Conservation (phyloP, 768 basidiomycete genomes). For the Hortiboletus campestris region DNA sequence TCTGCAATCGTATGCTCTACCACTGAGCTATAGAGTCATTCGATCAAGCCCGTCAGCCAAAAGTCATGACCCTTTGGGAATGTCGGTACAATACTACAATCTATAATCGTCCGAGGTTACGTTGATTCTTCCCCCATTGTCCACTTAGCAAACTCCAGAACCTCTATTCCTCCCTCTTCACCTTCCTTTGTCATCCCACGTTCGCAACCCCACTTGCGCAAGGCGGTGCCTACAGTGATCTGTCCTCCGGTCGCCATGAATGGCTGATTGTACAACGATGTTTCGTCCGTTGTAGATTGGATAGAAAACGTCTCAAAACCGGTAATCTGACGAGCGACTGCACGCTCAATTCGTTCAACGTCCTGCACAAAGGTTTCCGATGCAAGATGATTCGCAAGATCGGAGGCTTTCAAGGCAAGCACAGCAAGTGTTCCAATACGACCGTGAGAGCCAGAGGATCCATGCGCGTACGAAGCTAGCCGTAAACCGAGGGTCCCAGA, state of each 20-base stretch:
- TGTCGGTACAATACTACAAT: not conserved
- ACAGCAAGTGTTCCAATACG: constrained; percentile 59
- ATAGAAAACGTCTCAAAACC: constrained; percentile 73
- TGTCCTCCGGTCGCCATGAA: constrained; percentile 74
- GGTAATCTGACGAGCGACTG: constrained; percentile 80
- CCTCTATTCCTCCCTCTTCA: constrained; percentile 34
- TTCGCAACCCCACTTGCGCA: constrained; percentile 55
- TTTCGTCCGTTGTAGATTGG: constrained; percentile 39
- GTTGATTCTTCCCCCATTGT: constrained; percentile 48
- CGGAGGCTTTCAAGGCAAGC: constrained; percentile 49
- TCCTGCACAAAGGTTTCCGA: constrained; percentile 54
- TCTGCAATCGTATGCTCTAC: constrained; percentile 62
- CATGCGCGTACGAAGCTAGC: constrained; percentile 61
- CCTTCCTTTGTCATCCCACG: constrained; percentile 41
- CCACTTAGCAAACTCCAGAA: constrained; percentile 63
- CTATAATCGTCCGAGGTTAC: not conserved
- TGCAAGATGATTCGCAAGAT: constrained; percentile 42
- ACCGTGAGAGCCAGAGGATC: constrained; percentile 50
- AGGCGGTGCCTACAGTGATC: constrained; percentile 29
- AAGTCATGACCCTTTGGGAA: not conserved
- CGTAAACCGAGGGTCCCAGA: constrained; percentile 41
- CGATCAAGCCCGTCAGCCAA: fast-evolving
- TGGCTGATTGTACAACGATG: constrained; percentile 66
- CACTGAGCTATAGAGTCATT: constrained; percentile 41
- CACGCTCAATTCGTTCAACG: constrained; percentile 62